Conservation (phyloP, 108 stramenopile genomes). For the Nitzschia sp. region DNA sequence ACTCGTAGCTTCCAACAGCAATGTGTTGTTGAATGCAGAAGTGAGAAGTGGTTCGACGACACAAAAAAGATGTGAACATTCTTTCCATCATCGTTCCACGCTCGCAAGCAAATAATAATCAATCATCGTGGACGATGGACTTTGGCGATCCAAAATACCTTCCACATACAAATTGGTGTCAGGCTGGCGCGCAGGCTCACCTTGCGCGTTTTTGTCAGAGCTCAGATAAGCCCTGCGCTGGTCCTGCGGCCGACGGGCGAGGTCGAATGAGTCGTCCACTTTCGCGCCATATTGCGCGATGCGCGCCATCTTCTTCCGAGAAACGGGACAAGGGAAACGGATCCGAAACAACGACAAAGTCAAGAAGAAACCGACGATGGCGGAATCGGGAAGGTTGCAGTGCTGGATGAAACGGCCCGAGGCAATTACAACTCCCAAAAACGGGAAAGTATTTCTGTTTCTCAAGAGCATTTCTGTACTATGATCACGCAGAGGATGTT, state of each 20-base stretch:
- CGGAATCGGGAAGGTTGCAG: background rate
- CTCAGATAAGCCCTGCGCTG: too few relatives aligned
- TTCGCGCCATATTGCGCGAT: too few relatives aligned
- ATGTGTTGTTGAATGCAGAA: background rate
- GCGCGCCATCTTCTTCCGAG: too few relatives aligned
- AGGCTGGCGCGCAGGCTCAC: background rate
- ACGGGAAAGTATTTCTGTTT: background rate
- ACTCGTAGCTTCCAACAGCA: background rate
- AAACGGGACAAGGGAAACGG: too few relatives aligned
- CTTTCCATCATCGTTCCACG: too few relatives aligned
- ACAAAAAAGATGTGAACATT: conserved; percentile 1
- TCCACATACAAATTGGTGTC: background rate
- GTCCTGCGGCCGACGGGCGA: too few relatives aligned
- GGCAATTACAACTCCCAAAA: background rate
- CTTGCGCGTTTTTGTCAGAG: too few relatives aligned
- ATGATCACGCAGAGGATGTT: background rate
- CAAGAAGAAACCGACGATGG: background rate
- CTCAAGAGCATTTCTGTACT: background rate
- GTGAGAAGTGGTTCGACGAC: too few relatives aligned
- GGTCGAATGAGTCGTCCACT: too few relatives aligned
- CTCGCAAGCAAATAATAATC: too few relatives aligned
- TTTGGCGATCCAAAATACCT: background rate
- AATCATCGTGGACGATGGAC: background rate
- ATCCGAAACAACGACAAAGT: background rate
- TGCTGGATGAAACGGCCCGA: background rate